Percentiles rank a stretch among this genome's conserved stretches.
These are phyloP conservation scores for Mycena galericulata DNA, from an alignment of 768 basidiomycete species.

Conservation along the genomic window DNA sequence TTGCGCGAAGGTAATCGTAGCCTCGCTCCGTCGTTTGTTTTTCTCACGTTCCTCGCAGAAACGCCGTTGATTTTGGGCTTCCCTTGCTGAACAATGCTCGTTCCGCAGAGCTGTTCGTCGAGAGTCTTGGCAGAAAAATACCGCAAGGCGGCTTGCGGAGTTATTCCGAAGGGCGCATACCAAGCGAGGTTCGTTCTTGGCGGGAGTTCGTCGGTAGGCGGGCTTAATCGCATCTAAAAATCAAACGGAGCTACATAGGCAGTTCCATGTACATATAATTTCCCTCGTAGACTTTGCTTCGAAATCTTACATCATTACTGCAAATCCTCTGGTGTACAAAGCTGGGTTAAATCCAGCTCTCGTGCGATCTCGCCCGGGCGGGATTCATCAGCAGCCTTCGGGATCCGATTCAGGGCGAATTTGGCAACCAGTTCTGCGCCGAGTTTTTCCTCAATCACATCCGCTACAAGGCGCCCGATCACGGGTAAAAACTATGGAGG, in stretches of 20 bases:
- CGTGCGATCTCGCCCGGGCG: constrained; percentile 43
- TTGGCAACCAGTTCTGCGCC: constrained; percentile 61
- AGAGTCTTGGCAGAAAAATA: constrained; percentile 87
- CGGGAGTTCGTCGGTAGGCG: constrained; percentile 84
- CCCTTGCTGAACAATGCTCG: constrained; percentile 92
- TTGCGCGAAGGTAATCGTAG: constrained; percentile 81
- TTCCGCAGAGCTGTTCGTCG: constrained; percentile 91
- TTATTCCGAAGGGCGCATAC: constrained; percentile 90
- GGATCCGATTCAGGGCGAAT: constrained; percentile 72
- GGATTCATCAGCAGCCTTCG: constrained; percentile 46
- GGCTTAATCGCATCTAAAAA: constrained; percentile 55
- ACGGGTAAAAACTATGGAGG: constrained; percentile 83
- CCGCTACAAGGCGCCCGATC: constrained; percentile 81
- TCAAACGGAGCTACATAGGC: constrained; percentile 38
- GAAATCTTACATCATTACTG: constrained; percentile 9
- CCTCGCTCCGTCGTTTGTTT: neutral
- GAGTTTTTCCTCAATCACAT: constrained; percentile 75
- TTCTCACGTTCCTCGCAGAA: constrained; percentile 56
- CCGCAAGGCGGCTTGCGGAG: constrained; percentile 79
- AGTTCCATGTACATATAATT: constrained; percentile 31
- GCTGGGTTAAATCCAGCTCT: constrained; percentile 59
- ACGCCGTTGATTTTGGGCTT: constrained; percentile 96
- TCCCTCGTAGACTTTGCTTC: constrained; percentile 2
- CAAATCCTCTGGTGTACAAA: constrained; percentile 65
- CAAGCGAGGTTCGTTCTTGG: constrained; percentile 94